Evolutionary conservation across 805 yeast species (phyloP), one percentile per base, ranked within the genome.

Genomic region (Ogataea henricii): DNA sequence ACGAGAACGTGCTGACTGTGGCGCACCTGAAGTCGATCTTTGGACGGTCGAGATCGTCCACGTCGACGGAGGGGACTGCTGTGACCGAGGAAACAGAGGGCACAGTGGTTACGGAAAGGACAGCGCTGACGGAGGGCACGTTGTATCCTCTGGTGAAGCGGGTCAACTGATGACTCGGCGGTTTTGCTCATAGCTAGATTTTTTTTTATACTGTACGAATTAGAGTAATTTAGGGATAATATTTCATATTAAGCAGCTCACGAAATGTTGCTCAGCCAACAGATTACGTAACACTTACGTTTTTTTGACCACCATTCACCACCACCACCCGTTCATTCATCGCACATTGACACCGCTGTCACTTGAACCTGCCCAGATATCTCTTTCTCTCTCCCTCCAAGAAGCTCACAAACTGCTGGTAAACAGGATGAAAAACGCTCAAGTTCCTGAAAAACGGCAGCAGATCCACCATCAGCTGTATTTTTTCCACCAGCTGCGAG

Each of bases 401-500:
- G 18, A 64, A 68, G n/a, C 65, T 64, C 1, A 73, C 71, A 60
- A 83, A 83, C 18, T 67, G 71, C n/a, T 68, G 60, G 57, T 81
- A 85, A 1, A 68, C 59, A 0, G 77, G 68, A 45, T 77, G 70
- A 59, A 83, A 85, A 23, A 72, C 70, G 2, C 73, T 65, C 40
- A 85, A 60, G 16, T 75, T 77, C 53, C 74, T 73, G 57, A 85
- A 83, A 14, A 83, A 63, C 0, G 83, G 82, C 40, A 70, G 65
- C 43, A 83, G 56, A 4, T 71, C 72, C 18, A 72, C 67, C 61
- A 85, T 67, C 23, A 73, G 71, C 30, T 78, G 73, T 16, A 81
- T 68, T 43, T 76, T 76, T 7, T 64, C 62, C 13, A 75, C 43
- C 3, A 79, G 53, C 6, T 69, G 74, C 9, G 57, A 52, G 44